Evolutionary conservation across 176 grass and related monocot genomes (phyloP).

Genomic region (Areca catechu): DNA sequence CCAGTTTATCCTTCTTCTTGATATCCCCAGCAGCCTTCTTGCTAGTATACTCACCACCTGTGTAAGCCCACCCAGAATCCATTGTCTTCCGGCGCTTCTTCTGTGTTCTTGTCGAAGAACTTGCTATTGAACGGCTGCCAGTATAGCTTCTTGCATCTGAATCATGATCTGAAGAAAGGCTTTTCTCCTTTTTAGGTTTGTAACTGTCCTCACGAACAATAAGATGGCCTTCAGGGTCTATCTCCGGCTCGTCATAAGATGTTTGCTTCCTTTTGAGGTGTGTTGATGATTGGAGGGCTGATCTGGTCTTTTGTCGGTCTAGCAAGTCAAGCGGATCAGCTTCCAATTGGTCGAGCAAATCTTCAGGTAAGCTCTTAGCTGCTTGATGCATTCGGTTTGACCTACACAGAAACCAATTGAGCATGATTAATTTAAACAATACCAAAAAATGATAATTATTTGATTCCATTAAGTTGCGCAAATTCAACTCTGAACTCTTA

Average conservation of each 20-base stretch:
- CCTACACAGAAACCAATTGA: constrained; percentile 29
- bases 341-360: constrained; percentile 45
- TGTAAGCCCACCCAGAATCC: constrained; percentile 83
- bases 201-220: constrained; percentile 49
- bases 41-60: constrained; percentile 68
- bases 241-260: constrained; percentile 42
- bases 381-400: constrained; percentile 34
- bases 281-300: constrained; percentile 45
- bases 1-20: constrained; percentile 84
- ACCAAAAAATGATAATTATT: not conserved
- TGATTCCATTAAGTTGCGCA: not conserved
- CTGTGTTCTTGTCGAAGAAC: not conserved
- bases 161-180: constrained; percentile 17
- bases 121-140: constrained; percentile 26
- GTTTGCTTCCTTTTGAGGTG: constrained; percentile 39
- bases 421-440: not conserved
- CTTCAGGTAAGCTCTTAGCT: constrained; percentile 57
- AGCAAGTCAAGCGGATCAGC: constrained; percentile 78
- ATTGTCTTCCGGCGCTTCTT: constrained; percentile 52
- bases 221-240: constrained; percentile 70
- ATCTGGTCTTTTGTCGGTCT: constrained; percentile 56
- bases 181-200: constrained; percentile 44
- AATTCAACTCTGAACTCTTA: not conserved
- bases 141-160: constrained; percentile 38
- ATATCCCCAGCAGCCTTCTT: constrained; percentile 77